A percentile compares a stretch with the other conserved stretches of the same genome.
Evolutionary conservation across 2,329 filamentous ascomycete genomes (phyloP).

Genomic region (Fusarium albidum): DNA sequence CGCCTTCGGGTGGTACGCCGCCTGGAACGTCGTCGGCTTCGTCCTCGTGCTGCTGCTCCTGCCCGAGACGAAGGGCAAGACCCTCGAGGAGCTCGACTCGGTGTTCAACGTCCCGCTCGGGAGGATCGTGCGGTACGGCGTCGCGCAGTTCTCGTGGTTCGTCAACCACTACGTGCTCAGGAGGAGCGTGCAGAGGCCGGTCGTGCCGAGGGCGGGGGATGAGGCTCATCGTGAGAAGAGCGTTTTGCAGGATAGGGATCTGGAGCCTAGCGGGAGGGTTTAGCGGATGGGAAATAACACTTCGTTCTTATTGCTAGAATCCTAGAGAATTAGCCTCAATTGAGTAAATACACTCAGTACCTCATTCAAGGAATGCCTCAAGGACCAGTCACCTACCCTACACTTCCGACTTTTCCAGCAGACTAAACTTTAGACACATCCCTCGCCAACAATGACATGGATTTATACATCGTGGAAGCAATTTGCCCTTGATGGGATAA

Average conservation of each 20-base stretch:
- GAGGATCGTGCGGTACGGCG: constrained; percentile 40
- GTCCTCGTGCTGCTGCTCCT: constrained; percentile 57
- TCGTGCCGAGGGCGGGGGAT: constrained; percentile 30
- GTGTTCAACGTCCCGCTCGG: constrained; percentile 50
- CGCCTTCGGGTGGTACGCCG: constrained; percentile 54
- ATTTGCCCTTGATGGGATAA: no score
- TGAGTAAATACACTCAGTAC: no score
- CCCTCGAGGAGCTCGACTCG: constrained; percentile 49
- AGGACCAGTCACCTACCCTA: no score
- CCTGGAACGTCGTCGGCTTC: constrained; percentile 54
- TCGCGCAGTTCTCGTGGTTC: constrained; percentile 37
- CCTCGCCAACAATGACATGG: no score
- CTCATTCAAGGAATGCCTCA: no score
- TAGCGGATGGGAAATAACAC: constrained; percentile 4
- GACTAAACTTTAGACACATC: no score
- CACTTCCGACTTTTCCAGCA: no score
- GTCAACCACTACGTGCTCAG: constrained; percentile 34
- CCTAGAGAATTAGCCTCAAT: no score
- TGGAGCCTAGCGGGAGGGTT: constrained; percentile 22
- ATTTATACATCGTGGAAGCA: no score
- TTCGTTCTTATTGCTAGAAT: no score
- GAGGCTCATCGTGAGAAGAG: constrained; percentile 24
- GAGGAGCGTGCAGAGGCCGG: constrained; percentile 17
- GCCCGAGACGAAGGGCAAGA: constrained; percentile 58
- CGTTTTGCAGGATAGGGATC: constrained; percentile 24